Percentiles rank a stretch among this genome's conserved stretches.
phyloP scores from a whole-genome alignment of 257 asterid species.

The Fraxinus anomala region DNA sequence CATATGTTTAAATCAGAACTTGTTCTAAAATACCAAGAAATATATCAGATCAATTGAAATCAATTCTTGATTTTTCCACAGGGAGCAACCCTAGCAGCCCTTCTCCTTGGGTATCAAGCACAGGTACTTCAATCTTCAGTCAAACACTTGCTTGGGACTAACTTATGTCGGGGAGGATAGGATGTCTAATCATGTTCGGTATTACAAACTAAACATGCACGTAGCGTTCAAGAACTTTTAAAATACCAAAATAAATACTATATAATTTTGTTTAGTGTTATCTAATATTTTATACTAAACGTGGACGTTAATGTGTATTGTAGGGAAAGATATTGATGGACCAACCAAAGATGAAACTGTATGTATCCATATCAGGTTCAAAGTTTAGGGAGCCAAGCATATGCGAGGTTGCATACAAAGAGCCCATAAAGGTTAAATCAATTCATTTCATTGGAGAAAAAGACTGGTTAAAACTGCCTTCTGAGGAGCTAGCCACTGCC shows the following conservation, averaged over 20 bases:
- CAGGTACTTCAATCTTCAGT: conserved; percentile 39
- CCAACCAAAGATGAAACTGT: conserved; percentile 50
- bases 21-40: neutral
- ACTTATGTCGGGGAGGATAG: too few species aligned
- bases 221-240: neutral
- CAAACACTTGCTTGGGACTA: neutral
- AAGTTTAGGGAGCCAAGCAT: conserved; percentile 58
- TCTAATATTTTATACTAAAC: neutral
- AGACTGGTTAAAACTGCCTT: conserved; percentile 63
- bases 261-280: neutral
- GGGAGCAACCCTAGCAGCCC: conserved; percentile 64
- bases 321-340: conserved; percentile 59
- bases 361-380: conserved; percentile 63
- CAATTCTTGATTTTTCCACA: conserved; percentile 18
- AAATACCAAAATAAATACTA: too few species aligned
- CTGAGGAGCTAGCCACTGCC: conserved; percentile 57
- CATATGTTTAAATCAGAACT: neutral
- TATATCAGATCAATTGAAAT: neutral
- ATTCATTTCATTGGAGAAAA: conserved; percentile 66
- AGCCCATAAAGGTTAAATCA: conserved; percentile 51
- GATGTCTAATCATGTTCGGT: neutral
- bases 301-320: neutral
- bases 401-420: conserved; percentile 54
- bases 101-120: conserved; percentile 59
- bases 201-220: neutral